phyloP scores from a whole-genome alignment of 2,329 filamentous ascomycete genomes.

The Colletotrichum camelliae region DNA sequence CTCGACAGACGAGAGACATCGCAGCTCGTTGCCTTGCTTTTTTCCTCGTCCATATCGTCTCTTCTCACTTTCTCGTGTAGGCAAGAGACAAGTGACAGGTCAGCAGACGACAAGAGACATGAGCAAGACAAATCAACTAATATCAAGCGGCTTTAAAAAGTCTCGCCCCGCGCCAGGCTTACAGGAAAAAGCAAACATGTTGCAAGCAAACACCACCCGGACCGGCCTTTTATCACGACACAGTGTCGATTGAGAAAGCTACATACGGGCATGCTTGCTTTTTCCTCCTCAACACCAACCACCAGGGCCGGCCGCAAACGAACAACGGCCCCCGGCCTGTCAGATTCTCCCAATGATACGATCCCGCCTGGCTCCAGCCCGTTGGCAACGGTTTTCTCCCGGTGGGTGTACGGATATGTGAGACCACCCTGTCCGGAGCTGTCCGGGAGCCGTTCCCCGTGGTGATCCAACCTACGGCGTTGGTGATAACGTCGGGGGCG shows the following conservation, averaged over 20 bases:
- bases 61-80: constrained; percentile 7
- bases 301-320: neutral
- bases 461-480: neutral
- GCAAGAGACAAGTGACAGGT: constrained; percentile 13
- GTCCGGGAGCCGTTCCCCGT: constrained; percentile 13
- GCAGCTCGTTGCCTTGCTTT: neutral
- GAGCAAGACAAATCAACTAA: constrained; percentile 9
- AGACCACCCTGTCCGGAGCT: constrained; percentile 1
- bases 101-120: constrained; percentile 4
- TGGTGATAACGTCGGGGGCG: neutral
- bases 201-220: neutral
- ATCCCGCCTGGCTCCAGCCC: neutral
- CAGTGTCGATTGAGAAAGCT: neutral
- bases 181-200: constrained; percentile 11
- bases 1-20: neutral
- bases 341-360: neutral
- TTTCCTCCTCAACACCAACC: neutral
- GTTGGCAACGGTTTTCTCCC: constrained; percentile 2
- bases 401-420: neutral
- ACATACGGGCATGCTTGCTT: constrained; percentile 3
- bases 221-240: neutral
- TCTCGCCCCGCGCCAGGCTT: neutral
- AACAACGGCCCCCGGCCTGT: constrained; percentile 4
- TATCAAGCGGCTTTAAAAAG: neutral
- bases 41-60: neutral